These are phyloP conservation scores for Nitzschia sp. DNA, from an alignment of 108 stramenopile genomes.

Conservation along the genomic window DNA sequence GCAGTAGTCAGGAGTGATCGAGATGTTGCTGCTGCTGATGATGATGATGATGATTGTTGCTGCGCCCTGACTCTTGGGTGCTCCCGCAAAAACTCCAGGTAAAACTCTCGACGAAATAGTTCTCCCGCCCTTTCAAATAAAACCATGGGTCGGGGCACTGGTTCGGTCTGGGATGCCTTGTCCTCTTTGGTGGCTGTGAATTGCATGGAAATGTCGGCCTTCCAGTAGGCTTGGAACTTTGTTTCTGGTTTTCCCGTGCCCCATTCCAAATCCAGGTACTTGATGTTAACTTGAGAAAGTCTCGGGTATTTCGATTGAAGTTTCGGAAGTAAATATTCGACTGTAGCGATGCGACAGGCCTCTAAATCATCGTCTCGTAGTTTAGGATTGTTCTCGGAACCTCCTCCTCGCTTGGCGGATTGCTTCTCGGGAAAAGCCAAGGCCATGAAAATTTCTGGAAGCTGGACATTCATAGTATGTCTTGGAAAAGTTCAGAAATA, in stretches of 20 bases:
- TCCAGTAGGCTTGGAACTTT: constrained; percentile 3
- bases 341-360: neutral
- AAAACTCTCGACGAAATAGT: neutral
- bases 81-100: neutral
- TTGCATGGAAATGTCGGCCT: neutral
- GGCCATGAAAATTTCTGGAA: constrained; percentile 1
- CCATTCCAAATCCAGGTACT: neutral
- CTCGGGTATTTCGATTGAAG: neutral
- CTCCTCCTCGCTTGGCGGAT: neutral
- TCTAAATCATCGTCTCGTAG: neutral
- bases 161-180: neutral
- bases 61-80: neutral
- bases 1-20: neutral
- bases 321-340: neutral
- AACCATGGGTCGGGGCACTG: neutral
- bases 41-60: too few relatives aligned
- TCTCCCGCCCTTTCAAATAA: neutral
- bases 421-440: neutral
- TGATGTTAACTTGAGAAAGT: neutral
- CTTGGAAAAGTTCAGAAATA: too few relatives aligned
- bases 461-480: neutral
- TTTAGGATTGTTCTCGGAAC: neutral
- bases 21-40: too few relatives aligned
- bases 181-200: neutral
- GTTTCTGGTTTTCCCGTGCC: neutral